phyloP scores from a whole-genome alignment of 352 stramenopile genomes.

The Phytophthora citricola region DNA sequence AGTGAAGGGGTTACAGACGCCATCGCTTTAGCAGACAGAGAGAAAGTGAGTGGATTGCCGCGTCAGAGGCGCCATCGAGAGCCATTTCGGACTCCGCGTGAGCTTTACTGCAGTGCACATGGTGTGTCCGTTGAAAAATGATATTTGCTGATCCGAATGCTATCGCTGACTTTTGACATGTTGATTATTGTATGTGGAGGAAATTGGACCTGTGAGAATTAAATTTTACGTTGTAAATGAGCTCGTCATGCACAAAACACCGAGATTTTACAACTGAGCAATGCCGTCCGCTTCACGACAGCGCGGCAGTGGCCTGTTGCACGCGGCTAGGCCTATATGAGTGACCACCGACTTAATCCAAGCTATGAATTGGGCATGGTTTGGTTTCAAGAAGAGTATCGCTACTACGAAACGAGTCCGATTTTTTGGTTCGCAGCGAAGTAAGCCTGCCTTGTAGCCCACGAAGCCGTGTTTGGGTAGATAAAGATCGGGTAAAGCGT shows the following conservation, averaged over 20 bases:
- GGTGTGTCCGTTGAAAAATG: not conserved
- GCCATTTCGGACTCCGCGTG: not conserved
- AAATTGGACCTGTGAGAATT: constrained; percentile 1
- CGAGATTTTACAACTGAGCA: no score
- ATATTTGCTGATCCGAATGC: not conserved
- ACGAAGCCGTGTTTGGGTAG: constrained; percentile 71
- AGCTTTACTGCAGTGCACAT: constrained; percentile 9
- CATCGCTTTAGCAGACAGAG: constrained; percentile 1
- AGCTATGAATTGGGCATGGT: no score
- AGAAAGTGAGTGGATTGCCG: not conserved
- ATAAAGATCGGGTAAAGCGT: constrained; percentile 79
- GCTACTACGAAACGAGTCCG: constrained; percentile 42
- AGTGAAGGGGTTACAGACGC: not conserved
- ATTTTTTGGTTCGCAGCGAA: constrained; percentile 56
- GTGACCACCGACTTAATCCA: no score
- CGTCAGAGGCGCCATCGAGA: not conserved
- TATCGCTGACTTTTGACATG: not conserved
- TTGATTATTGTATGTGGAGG: not conserved
- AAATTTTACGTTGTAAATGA: no score
- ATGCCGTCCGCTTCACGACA: no score
- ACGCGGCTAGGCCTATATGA: no score
- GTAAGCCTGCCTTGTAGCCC: constrained; percentile 61
- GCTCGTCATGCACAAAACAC: no score
- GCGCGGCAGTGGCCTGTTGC: no score
- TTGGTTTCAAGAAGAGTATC: no score